phyloP scores from a whole-genome alignment of 257 asterid genomes.

The Ligustrum vulgare region DNA sequence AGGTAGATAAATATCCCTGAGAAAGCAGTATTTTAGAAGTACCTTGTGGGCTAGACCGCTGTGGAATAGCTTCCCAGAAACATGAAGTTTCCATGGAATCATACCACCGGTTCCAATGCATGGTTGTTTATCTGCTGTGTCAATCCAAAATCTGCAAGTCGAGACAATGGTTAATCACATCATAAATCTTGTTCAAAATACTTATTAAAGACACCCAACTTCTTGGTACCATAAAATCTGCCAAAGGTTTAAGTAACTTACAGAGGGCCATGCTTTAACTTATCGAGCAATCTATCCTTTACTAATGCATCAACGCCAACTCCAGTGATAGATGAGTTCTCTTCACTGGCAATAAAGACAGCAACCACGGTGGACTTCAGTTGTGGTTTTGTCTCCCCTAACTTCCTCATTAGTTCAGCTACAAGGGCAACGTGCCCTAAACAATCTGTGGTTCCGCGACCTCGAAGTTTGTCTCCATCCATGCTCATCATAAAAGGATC shows the following conservation, averaged over 20 bases:
- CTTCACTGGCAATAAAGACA: slow-evolving; percentile 97
- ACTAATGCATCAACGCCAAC: slow-evolving; percentile 96
- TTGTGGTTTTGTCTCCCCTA: slow-evolving; percentile 81
- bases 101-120: slow-evolving; percentile 98
- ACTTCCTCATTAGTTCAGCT: slow-evolving; percentile 74
- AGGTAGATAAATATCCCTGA: neutral
- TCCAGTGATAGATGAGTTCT: slow-evolving; percentile 93
- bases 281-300: slow-evolving; percentile 79
- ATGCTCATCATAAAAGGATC: slow-evolving; percentile 86
- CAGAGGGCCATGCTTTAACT: slow-evolving; percentile 87
- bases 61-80: slow-evolving; percentile 89
- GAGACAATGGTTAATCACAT: slow-evolving; percentile 19
- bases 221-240: slow-evolving; percentile 1
- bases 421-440: slow-evolving; percentile 98
- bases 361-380: slow-evolving; percentile 86
- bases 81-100: slow-evolving; percentile 93
- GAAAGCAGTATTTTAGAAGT: slow-evolving; percentile 10
- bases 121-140: slow-evolving; percentile 99
- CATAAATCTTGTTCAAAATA: neutral
- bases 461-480: slow-evolving; percentile 88
- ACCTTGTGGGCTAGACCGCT: slow-evolving; percentile 98
- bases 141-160: slow-evolving; percentile 85
- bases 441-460: slow-evolving; percentile 98
- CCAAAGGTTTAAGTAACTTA: slow-evolving; percentile 32
- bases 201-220: neutral